Conservation (phyloP, 2,329 filamentous ascomycete genomes). For the Pseudogymnoascus sp. region DNA sequence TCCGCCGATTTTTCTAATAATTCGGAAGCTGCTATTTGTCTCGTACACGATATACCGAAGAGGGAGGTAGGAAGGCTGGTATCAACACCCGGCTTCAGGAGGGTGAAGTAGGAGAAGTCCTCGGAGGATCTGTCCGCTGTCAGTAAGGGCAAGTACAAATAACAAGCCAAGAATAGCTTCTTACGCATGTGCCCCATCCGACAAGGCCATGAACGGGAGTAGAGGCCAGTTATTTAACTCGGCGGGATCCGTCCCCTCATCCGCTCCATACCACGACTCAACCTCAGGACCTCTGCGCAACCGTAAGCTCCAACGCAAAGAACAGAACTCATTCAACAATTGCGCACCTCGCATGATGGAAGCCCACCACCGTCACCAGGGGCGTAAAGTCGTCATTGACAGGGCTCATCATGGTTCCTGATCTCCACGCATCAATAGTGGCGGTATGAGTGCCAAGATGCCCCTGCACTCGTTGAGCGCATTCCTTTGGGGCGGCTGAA, state of each 20-base stretch:
- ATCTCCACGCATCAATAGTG: constrained; percentile 6
- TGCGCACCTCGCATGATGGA: constrained; percentile 63
- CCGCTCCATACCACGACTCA: constrained; percentile 78
- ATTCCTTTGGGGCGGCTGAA: background rate
- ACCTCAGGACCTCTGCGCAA: constrained; percentile 70
- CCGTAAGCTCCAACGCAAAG: constrained; percentile 6
- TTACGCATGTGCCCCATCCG: constrained; percentile 89
- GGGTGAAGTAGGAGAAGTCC: constrained; percentile 97
- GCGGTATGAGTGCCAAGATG: constrained; percentile 7
- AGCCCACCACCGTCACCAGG: constrained; percentile 73
- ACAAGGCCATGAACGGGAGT: constrained; percentile 93
- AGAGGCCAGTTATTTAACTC: constrained; percentile 82
- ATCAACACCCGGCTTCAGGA: constrained; percentile 57
- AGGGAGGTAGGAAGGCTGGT: constrained; percentile 64
- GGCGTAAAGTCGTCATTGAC: constrained; percentile 47
- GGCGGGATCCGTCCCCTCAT: constrained; percentile 70
- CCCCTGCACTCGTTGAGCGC: constrained; percentile 2
- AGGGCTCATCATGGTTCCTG: constrained; percentile 11
- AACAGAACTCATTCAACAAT: constrained; percentile 9
- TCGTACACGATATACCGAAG: constrained; percentile 92
- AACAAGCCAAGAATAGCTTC: constrained; percentile 47
- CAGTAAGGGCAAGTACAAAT: constrained; percentile 8
- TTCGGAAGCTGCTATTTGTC: constrained; percentile 75
- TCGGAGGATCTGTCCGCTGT: constrained; percentile 60
- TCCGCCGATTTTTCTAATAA: constrained; percentile 75